Percentiles rank a stretch among this genome's conserved stretches.
phyloP scores from a whole-genome alignment of 352 stramenopile genomes.

The Phytopythium vexans region DNA sequence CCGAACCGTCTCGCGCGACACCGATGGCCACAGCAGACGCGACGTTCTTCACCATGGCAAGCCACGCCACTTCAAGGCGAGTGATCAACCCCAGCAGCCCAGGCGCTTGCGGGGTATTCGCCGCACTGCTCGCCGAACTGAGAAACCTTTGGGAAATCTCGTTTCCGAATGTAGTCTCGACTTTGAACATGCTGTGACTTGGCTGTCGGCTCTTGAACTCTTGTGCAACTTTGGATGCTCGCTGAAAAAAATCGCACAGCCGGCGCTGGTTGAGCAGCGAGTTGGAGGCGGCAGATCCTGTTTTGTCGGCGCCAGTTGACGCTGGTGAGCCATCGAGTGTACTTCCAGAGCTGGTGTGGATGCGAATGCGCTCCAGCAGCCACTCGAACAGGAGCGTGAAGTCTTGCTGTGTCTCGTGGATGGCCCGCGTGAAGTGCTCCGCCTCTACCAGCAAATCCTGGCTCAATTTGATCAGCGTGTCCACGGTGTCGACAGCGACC shows the following conservation, averaged over 20 bases:
- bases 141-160: conserved; percentile 32
- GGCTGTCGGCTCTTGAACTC: conserved; percentile 39
- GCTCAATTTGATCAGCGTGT: conserved; percentile 24
- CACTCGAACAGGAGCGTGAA: conserved; percentile 64
- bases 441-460: conserved; percentile 39
- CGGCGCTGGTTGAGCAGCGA: conserved; percentile 59
- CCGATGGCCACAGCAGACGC: conserved; percentile 13
- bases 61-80: conserved; percentile 41
- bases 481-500: conserved; percentile 26
- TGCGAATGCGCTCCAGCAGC: conserved; percentile 53
- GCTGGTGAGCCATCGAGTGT: neutral
- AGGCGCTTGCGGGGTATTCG: neutral
- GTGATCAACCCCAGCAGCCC: neutral
- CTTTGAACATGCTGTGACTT: conserved; percentile 30
- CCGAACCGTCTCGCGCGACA: conserved; percentile 16
- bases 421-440: conserved; percentile 33
- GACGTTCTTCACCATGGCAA: conserved; percentile 25
- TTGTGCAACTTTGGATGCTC: conserved; percentile 30
- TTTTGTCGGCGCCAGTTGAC: neutral
- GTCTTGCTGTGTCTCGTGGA: conserved; percentile 60
- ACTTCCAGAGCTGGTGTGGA: conserved; percentile 31
- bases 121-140: neutral
- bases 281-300: conserved; percentile 13
- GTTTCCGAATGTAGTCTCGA: conserved; percentile 74
- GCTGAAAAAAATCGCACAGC: conserved; percentile 51